Base-by-base conservation (phyloP, 2,329 filamentous ascomycete species). In the Trichoderma simmonsii region DNA sequence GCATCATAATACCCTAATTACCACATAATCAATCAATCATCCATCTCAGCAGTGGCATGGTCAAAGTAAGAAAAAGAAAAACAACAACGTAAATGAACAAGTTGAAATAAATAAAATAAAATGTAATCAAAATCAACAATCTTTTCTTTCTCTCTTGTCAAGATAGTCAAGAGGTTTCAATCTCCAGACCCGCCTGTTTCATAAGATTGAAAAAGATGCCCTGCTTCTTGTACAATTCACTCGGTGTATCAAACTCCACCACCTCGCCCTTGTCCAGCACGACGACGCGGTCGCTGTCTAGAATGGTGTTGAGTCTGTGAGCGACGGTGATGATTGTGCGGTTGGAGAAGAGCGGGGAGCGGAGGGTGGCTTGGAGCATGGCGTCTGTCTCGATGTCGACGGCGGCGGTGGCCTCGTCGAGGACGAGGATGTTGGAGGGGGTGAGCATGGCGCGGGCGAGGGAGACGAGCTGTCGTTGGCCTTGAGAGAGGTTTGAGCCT, bases 281-380 rank as follows among this genome's bases (percentile, higher is more conserved):
- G 43, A 99, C 91, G 74, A 99, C 96, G 65, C 95, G 90, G 83
- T 99, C 95, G 73, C 87, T 89, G 80, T 92, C 90, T 34, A 99
- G 87, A 77, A 99, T 98, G 12, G 96, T 99, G 84, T 98, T 98
- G 85, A 99, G 97, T 70, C 96, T 91, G 84, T 99, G 96, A 30
- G 96, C 96, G 78, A 99, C 97, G 1, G 96, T 99, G 82, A 99
- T 97, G 82, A 99, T 98, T 48, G 96, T 99, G 69, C 94, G 90
- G 82, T 98, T 94, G 73, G 91, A 88, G 84, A 99, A 99, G 18
- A 91, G 81, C 26, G 88, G 86, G 43, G 87, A 88, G 39, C 90
- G 86, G 70, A 91, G 83, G 30, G 90, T 92, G 62, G 83, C 82
- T 82, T 92, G 90, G 70, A 92, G 83, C 83, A 91, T 84, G 70